Evolutionary conservation across 805 yeast species (phyloP).

Genomic region (Metahyphopichia silvanorum): DNA sequence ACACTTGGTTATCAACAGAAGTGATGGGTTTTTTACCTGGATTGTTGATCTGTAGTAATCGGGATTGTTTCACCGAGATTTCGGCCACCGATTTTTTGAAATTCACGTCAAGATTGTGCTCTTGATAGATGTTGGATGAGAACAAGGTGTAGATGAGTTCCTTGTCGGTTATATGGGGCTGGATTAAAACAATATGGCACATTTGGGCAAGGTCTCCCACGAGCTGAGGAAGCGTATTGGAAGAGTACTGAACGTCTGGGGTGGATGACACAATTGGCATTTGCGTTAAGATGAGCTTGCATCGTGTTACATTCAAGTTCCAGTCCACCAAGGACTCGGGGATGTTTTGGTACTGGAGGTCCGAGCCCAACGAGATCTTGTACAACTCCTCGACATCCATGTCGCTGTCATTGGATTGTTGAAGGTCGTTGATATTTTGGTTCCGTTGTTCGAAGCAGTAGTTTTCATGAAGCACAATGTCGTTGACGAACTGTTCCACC

Average conservation of each 20-base stretch:
- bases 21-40: slow-evolving; percentile 26
- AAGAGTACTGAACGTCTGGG: slow-evolving; percentile 32
- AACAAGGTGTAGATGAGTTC: slow-evolving; percentile 39
- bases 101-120: slow-evolving; percentile 42
- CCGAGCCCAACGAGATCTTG: slow-evolving; percentile 40
- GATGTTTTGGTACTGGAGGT: slow-evolving; percentile 32
- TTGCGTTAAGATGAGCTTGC: slow-evolving; percentile 40
- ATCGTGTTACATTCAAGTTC: slow-evolving; percentile 50
- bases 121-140: slow-evolving; percentile 44
- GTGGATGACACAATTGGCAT: slow-evolving; percentile 36
- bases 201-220: slow-evolving; percentile 40
- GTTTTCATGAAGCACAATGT: slow-evolving; percentile 36
- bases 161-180: slow-evolving; percentile 39
- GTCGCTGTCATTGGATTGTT: slow-evolving; percentile 6
- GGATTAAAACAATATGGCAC: slow-evolving; percentile 38
- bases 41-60: slow-evolving; percentile 37
- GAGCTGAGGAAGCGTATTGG: slow-evolving; percentile 33
- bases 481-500: slow-evolving; percentile 42
- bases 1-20: slow-evolving; percentile 24
- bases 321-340: slow-evolving; percentile 47
- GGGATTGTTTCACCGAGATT: slow-evolving; percentile 46
- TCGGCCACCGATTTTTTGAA: slow-evolving; percentile 49
- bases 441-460: slow-evolving; percentile 15
- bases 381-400: slow-evolving; percentile 25
- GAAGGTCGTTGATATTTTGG: slow-evolving; percentile 6